These are phyloP conservation scores for Solanum peruvianum DNA, from an alignment of 257 asterid species.

Conservation along the genomic window DNA sequence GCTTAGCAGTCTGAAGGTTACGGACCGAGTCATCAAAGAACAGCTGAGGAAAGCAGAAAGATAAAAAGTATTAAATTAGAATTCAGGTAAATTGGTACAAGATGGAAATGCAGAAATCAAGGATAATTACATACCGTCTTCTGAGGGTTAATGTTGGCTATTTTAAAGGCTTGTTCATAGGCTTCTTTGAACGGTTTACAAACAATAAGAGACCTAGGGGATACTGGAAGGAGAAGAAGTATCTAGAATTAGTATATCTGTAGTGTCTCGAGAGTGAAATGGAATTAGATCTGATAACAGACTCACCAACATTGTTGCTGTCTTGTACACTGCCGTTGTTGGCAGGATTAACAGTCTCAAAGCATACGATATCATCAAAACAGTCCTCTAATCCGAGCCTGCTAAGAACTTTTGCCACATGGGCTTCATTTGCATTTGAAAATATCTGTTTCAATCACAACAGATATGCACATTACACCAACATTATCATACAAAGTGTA, in stretches of 20 bases:
- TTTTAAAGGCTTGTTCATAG: slow-evolving; percentile 50
- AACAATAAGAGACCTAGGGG: slow-evolving; percentile 33
- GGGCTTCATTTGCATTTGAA: slow-evolving; percentile 90
- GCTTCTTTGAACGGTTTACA: slow-evolving; percentile 76
- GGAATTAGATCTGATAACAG: not conserved
- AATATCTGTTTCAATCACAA: slow-evolving; percentile 47
- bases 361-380: slow-evolving; percentile 60
- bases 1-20: slow-evolving; percentile 67
- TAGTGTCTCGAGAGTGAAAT: not conserved
- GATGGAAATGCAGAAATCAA: not conserved
- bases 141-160: slow-evolving; percentile 58
- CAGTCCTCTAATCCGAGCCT: slow-evolving; percentile 83
- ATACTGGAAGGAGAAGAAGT: slow-evolving; percentile 15
- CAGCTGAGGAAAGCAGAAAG: slow-evolving; percentile 26
- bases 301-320: slow-evolving; percentile 31
- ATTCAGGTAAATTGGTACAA: not conserved
- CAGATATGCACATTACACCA: not conserved
- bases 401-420: slow-evolving; percentile 57
- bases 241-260: not conserved
- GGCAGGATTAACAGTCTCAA: slow-evolving; percentile 71
- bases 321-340: slow-evolving; percentile 9
- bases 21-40: slow-evolving; percentile 88
- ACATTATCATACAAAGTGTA: not conserved
- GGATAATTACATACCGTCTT: slow-evolving; percentile 40
- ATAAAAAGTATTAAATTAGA: not conserved